A percentile compares a stretch with the other conserved stretches of the same genome.
phyloP scores from a whole-genome alignment of 2,329 filamentous ascomycete genomes.

The Penicillium thymicola region DNA sequence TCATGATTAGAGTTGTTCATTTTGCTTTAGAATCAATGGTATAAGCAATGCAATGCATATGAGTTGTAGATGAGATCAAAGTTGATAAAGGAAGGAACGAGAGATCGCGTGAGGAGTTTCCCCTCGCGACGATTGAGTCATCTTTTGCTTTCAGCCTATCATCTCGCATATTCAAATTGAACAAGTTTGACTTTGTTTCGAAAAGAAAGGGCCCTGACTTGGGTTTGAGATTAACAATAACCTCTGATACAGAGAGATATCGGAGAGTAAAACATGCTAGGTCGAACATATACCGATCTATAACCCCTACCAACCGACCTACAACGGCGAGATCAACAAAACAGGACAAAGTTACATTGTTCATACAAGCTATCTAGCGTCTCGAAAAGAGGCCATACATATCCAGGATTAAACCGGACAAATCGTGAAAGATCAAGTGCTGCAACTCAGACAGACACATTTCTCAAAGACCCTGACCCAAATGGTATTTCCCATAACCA shows the following conservation, averaged over 20 bases:
- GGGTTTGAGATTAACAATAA: neutral
- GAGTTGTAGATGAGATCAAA: neutral
- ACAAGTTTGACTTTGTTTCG: too few species aligned
- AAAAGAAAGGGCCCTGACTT: too few species aligned
- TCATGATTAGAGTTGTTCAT: conserved; percentile 11
- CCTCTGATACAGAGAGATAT: neutral
- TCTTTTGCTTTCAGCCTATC: neutral
- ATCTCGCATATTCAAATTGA: neutral
- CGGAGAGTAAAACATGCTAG: neutral
- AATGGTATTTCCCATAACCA: conserved; percentile 24
- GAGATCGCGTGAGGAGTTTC: neutral
- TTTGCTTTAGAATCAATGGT: neutral
- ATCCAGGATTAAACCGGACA: conserved; percentile 21
- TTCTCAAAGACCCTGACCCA: conserved; percentile 9
- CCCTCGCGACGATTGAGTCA: neutral
- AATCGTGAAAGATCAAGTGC: conserved; percentile 18
- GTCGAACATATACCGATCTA: neutral
- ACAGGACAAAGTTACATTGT: conserved; percentile 13
- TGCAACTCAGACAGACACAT: conserved; percentile 14
- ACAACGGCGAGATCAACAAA: neutral
- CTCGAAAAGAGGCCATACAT: conserved; percentile 4
- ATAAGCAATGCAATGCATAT: neutral
- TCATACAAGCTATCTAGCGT: conserved; percentile 23
- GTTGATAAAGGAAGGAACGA: neutral
- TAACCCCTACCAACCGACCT: neutral